Conservation (phyloP, 2,329 filamentous ascomycete genomes). For the Fusarium fujikuroi region DNA sequence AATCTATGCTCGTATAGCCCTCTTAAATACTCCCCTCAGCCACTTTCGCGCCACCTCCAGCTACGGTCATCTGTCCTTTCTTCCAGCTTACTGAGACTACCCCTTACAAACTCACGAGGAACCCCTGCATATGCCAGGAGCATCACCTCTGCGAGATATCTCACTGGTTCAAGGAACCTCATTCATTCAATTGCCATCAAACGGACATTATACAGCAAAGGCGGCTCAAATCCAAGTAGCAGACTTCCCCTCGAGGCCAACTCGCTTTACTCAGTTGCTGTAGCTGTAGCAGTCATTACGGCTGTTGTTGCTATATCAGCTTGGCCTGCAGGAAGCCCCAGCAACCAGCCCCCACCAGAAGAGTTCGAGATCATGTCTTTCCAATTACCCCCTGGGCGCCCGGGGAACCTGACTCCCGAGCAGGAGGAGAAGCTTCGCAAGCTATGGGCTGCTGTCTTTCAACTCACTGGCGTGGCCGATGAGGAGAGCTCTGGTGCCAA, state of each 20-base stretch:
- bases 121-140: slow-evolving; percentile 20
- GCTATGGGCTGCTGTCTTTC: slow-evolving; percentile 82
- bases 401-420: slow-evolving; percentile 88
- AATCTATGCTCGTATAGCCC: slow-evolving; percentile 25
- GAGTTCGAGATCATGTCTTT: slow-evolving; percentile 51
- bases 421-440: slow-evolving; percentile 89
- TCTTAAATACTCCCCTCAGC: slow-evolving; percentile 8
- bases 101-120: slow-evolving; percentile 25
- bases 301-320: slow-evolving; percentile 26
- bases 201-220: slow-evolving; percentile 8
- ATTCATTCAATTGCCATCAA: background rate
- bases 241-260: slow-evolving; percentile 30
- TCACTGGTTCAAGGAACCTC: background rate
- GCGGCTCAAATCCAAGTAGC: slow-evolving; percentile 1
- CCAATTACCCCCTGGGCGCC: slow-evolving; percentile 72
- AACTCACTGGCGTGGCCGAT: slow-evolving; percentile 73
- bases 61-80: slow-evolving; percentile 26
- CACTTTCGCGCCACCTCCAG: slow-evolving; percentile 16
- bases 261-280: slow-evolving; percentile 21
- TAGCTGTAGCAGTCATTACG: slow-evolving; percentile 24
- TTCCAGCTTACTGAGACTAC: slow-evolving; percentile 20
- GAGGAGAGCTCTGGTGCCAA: slow-evolving; percentile 41
- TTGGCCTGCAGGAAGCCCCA: slow-evolving; percentile 20
- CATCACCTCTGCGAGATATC: slow-evolving; percentile 11
- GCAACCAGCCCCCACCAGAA: background rate